phyloP scores from a whole-genome alignment of 2,329 filamentous ascomycete genomes.

The Mollisiaceae sp. region DNA sequence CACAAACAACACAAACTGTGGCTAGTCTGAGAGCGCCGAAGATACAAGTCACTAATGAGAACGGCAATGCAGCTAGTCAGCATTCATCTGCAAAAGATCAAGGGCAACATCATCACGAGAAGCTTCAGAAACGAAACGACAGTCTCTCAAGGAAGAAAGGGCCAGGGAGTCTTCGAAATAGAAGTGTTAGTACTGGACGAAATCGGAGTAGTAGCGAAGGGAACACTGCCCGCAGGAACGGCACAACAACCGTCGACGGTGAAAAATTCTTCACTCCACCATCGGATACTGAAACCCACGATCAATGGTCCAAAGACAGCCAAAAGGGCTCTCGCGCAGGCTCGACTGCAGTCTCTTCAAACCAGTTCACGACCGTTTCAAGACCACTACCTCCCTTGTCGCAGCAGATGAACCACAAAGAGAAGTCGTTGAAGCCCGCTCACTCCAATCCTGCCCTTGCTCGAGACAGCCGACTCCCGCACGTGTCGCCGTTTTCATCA shows the following conservation, averaged over 20 bases:
- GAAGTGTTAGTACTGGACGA: conserved; percentile 54
- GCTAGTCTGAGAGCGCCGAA: conserved; percentile 56
- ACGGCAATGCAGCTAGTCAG: conserved; percentile 45
- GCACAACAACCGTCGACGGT: conserved; percentile 53
- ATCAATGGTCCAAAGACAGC: conserved; percentile 43
- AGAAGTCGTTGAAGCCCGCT: conserved; percentile 28
- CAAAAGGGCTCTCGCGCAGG: conserved; percentile 17
- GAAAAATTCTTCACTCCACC: conserved; percentile 57
- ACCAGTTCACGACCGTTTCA: conserved; percentile 17
- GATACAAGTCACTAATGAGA: conserved; percentile 78
- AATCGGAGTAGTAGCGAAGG: conserved; percentile 50
- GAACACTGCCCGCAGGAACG: conserved; percentile 41
- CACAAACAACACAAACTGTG: conserved; percentile 38
- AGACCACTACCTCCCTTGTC: conserved; percentile 34
- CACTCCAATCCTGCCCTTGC: conserved; percentile 17
- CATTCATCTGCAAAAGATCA: conserved; percentile 37
- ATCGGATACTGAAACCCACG: conserved; percentile 46
- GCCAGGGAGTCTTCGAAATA: conserved; percentile 54
- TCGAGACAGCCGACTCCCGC: conserved; percentile 33
- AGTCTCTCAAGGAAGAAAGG: conserved; percentile 48
- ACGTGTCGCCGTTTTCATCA: conserved; percentile 26
- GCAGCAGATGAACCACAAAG: conserved; percentile 38
- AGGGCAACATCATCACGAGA: conserved; percentile 43
- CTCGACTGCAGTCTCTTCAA: conserved; percentile 16
- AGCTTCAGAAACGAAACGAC: conserved; percentile 44